Evolutionary conservation across 2,329 filamentous ascomycete species (phyloP).

Genomic region (Arachnomyces sp.): DNA sequence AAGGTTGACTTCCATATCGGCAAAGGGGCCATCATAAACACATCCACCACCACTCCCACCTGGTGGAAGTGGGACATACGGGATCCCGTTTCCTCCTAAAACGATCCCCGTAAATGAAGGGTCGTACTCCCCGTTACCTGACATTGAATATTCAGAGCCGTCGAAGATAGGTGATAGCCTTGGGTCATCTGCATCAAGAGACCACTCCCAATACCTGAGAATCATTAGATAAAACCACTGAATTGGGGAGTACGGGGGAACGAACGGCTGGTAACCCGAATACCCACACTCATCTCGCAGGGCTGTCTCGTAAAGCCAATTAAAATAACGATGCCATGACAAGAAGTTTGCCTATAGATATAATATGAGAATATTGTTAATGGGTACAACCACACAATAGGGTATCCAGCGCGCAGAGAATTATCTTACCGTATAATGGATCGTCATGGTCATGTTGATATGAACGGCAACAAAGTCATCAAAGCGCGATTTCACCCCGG

Average conservation of each 20-base stretch:
- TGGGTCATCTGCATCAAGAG: constrained; percentile 24
- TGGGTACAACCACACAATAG: too few species aligned
- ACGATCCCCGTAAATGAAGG: background rate
- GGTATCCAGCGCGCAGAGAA: too few species aligned
- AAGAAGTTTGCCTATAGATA: constrained; percentile 19
- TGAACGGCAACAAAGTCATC: constrained; percentile 39
- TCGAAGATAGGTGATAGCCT: constrained; percentile 38
- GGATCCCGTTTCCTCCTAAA: background rate
- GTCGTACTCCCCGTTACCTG: constrained; percentile 33
- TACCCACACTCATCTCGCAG: constrained; percentile 24
- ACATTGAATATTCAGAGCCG: constrained; percentile 34
- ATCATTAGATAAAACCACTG: background rate
- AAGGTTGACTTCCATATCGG: constrained; percentile 22
- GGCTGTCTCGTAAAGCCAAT: constrained; percentile 16
- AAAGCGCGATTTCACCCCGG: constrained; percentile 34
- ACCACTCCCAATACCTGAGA: constrained; percentile 37
- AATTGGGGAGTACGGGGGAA: background rate
- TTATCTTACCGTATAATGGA: constrained; percentile 17
- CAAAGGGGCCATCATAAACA: constrained; percentile 23
- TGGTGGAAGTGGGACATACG: constrained; percentile 26
- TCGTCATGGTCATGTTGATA: constrained; percentile 31
- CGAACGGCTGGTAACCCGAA: constrained; percentile 13
- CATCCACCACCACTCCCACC: constrained; percentile 29
- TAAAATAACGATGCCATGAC: constrained; percentile 22
- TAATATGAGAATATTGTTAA: constrained; percentile 32